phyloP scores from a whole-genome alignment of 345 rosid genomes.

The Euphorbia peplus region DNA sequence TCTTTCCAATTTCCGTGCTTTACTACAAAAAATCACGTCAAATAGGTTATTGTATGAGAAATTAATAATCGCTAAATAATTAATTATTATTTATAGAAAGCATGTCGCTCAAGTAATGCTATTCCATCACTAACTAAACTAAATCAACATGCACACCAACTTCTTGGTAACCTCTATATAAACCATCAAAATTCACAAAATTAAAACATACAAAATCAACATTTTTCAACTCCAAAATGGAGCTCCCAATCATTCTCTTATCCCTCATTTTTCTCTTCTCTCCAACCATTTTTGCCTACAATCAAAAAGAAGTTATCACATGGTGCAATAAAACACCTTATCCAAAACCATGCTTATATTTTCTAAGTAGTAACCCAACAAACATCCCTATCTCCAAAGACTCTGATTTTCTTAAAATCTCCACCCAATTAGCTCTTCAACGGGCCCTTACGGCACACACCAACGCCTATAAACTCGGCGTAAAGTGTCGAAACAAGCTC shows the following conservation, averaged over 20 bases:
- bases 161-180: slow-evolving; percentile 22
- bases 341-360: slow-evolving; percentile 38
- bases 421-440: slow-evolving; percentile 23
- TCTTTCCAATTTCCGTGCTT: too few species aligned
- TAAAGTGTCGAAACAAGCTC: slow-evolving; percentile 23
- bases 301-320: slow-evolving; percentile 7
- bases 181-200: not conserved
- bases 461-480: slow-evolving; percentile 19
- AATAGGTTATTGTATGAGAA: too few species aligned
- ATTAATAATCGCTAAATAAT: not conserved
- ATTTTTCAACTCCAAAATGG: slow-evolving; percentile 30
- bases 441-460: slow-evolving; percentile 17
- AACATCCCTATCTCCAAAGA: slow-evolving; percentile 20
- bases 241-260: slow-evolving; percentile 20
- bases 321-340: slow-evolving; percentile 42
- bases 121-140: not conserved
- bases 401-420: slow-evolving; percentile 32
- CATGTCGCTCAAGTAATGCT: slow-evolving; percentile 8
- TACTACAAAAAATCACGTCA: too few species aligned
- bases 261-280: slow-evolving; percentile 31
- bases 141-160: not conserved
- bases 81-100: not conserved
- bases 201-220: not conserved
- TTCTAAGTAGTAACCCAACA: slow-evolving; percentile 21
- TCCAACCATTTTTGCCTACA: slow-evolving; percentile 15